These are phyloP conservation scores for Globisporangium paroecandrum DNA, from an alignment of 352 stramenopile species.

Conservation along the genomic window DNA sequence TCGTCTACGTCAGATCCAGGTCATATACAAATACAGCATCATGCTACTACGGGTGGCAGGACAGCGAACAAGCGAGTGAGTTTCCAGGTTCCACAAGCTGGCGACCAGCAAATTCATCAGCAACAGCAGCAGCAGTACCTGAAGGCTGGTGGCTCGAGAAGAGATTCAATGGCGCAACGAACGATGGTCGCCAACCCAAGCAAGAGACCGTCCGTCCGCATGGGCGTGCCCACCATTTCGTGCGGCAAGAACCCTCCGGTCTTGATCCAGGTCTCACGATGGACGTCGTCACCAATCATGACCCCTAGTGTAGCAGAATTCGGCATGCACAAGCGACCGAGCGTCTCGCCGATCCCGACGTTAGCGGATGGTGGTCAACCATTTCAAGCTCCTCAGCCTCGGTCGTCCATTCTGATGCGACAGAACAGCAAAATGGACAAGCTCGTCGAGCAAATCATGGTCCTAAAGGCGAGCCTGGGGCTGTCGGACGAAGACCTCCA, in stretches of 20 bases:
- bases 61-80: constrained; percentile 1
- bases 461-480: constrained; percentile 69
- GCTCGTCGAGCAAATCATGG: constrained; percentile 67
- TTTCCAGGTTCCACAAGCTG: not conserved
- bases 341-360: constrained; percentile 47
- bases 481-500: constrained; percentile 75
- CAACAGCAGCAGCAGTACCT: constrained; percentile 5
- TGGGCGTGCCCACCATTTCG: constrained; percentile 7
- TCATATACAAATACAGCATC: not conserved
- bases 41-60: not conserved
- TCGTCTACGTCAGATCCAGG: not conserved
- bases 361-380: not conserved
- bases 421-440: constrained; percentile 59
- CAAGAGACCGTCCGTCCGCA: constrained; percentile 16
- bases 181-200: not conserved
- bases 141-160: not conserved
- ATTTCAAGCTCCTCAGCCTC: constrained; percentile 14
- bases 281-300: constrained; percentile 52
- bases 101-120: not conserved
- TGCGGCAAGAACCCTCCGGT: constrained; percentile 21
- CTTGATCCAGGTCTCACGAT: constrained; percentile 52
- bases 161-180: constrained; percentile 3
- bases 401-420: constrained; percentile 28
- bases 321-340: constrained; percentile 40
- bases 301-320: constrained; percentile 25